These are phyloP conservation scores for Hypoxylon crocopeplum DNA, from an alignment of 495 filamentous ascomycete genomes.

Conservation along the genomic window DNA sequence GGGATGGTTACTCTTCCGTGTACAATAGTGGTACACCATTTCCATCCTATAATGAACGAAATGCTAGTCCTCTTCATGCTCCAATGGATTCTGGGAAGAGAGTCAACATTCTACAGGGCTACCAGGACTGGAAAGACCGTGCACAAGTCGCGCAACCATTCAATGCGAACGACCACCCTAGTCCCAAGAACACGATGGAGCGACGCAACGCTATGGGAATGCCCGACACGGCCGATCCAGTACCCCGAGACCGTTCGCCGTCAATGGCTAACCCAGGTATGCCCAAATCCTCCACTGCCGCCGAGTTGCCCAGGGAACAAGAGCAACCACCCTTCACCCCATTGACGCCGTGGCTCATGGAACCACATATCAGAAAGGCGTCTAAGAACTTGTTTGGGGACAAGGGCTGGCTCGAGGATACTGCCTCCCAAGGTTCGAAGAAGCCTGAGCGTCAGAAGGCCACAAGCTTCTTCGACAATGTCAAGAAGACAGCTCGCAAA, in stretches of 20 bases:
- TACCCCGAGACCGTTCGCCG: background rate
- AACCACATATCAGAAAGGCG: conserved; percentile 1
- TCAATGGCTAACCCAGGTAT: background rate
- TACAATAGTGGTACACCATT: conserved; percentile 7
- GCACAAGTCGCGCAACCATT: background rate
- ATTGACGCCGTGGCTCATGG: conserved; percentile 33
- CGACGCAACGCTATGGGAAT: background rate
- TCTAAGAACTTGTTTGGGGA: conserved; percentile 53
- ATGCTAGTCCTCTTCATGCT: background rate
- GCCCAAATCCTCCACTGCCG: background rate
- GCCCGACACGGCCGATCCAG: background rate
- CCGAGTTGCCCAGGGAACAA: background rate
- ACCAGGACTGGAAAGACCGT: conserved; percentile 15
- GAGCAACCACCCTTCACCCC: conserved; percentile 31
- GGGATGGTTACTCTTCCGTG: conserved; percentile 9
- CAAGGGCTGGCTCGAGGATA: conserved; percentile 57
- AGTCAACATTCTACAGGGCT: conserved; percentile 17
- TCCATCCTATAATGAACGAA: background rate
- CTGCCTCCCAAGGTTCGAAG: conserved; percentile 30
- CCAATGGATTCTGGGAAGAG: background rate
- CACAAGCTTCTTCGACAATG: conserved; percentile 41
- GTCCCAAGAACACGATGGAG: background rate
- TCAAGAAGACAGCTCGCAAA: conserved; percentile 53
- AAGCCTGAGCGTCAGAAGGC: conserved; percentile 33
- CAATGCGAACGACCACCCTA: background rate